Conservation (phyloP, 257 asterid species). For the Fraxinus quadrangulata region DNA sequence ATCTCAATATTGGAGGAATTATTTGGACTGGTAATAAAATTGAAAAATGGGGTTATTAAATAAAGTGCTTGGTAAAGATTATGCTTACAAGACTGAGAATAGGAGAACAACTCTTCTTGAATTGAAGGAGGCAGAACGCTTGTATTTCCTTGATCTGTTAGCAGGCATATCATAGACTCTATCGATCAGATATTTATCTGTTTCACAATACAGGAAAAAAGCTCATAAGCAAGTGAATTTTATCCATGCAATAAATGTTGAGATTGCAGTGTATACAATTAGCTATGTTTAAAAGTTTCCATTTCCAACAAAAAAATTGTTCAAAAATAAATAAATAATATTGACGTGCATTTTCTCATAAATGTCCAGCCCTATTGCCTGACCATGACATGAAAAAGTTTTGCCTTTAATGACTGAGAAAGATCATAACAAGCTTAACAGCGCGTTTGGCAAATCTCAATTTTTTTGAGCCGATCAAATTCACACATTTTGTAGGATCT, state of each 20-base stretch:
- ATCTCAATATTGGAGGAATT: background rate
- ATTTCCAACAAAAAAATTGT: no score
- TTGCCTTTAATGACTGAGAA: no score
- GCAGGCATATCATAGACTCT: slow-evolving; percentile 51
- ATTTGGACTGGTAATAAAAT: background rate
- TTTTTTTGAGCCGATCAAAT: no score
- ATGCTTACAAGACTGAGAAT: slow-evolving; percentile 84
- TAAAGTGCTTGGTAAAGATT: slow-evolving; percentile 15
- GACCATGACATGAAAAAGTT: no score
- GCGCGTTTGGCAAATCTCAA: no score
- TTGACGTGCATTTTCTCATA: no score
- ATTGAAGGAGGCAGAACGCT: slow-evolving; percentile 85
- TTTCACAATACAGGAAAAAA: slow-evolving; percentile 26
- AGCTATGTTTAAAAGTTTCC: no score
- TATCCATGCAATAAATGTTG: slow-evolving; percentile 18
- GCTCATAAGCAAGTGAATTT: slow-evolving; percentile 21
- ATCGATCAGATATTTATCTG: slow-evolving; percentile 56
- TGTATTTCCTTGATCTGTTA: slow-evolving; percentile 77
- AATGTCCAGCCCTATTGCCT: no score
- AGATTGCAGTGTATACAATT: background rate
- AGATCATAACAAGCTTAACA: no score
- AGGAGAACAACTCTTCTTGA: slow-evolving; percentile 88
- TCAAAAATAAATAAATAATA: no score
- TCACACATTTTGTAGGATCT: no score
- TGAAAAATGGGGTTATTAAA: slow-evolving; percentile 13